phyloP scores from a whole-genome alignment of 305 asterid genomes.

The Fraxinus xanthoxyloides region DNA sequence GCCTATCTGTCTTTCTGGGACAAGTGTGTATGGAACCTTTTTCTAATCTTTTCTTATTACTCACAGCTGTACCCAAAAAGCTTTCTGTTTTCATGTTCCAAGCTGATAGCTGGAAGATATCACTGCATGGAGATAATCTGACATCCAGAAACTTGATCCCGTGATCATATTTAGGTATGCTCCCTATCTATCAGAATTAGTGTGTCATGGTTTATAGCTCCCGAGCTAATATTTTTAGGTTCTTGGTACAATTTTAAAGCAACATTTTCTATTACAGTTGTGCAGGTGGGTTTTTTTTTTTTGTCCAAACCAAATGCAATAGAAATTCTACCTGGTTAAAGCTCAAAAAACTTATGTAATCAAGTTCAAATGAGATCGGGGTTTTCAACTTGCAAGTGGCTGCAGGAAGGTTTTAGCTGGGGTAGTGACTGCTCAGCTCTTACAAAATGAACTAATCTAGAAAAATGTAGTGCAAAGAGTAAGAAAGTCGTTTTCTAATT shows the following conservation, averaged over 20 bases:
- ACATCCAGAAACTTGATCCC: constrained; percentile 51
- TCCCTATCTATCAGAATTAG: not conserved
- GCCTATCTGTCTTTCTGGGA: not conserved
- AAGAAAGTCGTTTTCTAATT: not conserved
- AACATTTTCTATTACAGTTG: not conserved
- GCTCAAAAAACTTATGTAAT: not conserved
- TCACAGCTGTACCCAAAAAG: constrained; percentile 75
- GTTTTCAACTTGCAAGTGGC: not conserved
- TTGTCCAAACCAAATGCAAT: not conserved
- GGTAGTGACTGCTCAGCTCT: not conserved
- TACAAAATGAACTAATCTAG: not conserved
- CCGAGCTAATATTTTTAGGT: not conserved
- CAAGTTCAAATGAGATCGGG: not conserved
- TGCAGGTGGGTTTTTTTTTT: not conserved
- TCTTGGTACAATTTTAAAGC: not conserved
- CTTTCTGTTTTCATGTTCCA: constrained; percentile 60
- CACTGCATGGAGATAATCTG: constrained; percentile 65
- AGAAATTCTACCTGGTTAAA: not conserved
- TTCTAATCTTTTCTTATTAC: constrained; percentile 14
- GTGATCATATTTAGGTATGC: constrained; percentile 21
- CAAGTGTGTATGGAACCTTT: not conserved
- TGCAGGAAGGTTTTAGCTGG: not conserved
- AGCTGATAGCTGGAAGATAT: constrained; percentile 82
- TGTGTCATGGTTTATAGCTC: not conserved
- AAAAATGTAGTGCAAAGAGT: not conserved